Percentiles rank a stretch among this genome's conserved stretches.
These are phyloP conservation scores for Picea sitchensis DNA, from an alignment of 75 land plant genomes.

Conservation along the genomic window DNA sequence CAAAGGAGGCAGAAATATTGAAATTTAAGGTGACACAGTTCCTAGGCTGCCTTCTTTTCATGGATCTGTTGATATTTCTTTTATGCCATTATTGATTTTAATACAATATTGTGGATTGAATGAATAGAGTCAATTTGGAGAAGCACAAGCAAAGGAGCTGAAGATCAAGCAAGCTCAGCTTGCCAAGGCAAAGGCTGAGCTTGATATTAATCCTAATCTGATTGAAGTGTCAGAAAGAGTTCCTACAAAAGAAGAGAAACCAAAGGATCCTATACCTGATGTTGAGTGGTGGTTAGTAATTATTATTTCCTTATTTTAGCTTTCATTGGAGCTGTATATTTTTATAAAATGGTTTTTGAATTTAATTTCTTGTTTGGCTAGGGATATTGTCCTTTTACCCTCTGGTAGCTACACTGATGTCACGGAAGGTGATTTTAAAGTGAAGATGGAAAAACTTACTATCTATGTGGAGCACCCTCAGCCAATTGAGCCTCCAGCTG, in stretches of 20 bases:
- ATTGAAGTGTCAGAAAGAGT: slow-evolving; percentile 85
- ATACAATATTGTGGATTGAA: slow-evolving; percentile 4
- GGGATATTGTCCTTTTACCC: slow-evolving; percentile 70
- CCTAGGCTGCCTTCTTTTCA: background rate
- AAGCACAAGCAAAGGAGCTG: slow-evolving; percentile 90
- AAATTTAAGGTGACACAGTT: slow-evolving; percentile 66
- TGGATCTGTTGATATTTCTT: background rate
- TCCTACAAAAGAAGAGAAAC: slow-evolving; percentile 59
- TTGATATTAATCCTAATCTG: slow-evolving; percentile 92
- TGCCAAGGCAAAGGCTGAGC: slow-evolving; percentile 86
- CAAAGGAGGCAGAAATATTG: slow-evolving; percentile 79
- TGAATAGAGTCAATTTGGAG: slow-evolving; percentile 90
- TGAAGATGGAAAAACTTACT: slow-evolving; percentile 82
- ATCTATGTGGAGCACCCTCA: slow-evolving; percentile 88
- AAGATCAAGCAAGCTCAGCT: slow-evolving; percentile 86
- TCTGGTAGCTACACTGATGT: slow-evolving; percentile 50
- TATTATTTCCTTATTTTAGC: slow-evolving; percentile 10
- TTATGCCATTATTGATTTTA: background rate
- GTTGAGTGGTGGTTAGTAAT: slow-evolving; percentile 95
- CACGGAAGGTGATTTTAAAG: slow-evolving; percentile 46
- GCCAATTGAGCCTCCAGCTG: slow-evolving; percentile 98
- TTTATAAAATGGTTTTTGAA: background rate
- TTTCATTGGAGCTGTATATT: slow-evolving; percentile 1
- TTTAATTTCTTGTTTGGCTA: slow-evolving; percentile 17
- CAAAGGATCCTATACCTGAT: slow-evolving; percentile 89